These are phyloP conservation scores for Priceomyces castillae DNA, from an alignment of 805 yeast species.

Conservation along the genomic window DNA sequence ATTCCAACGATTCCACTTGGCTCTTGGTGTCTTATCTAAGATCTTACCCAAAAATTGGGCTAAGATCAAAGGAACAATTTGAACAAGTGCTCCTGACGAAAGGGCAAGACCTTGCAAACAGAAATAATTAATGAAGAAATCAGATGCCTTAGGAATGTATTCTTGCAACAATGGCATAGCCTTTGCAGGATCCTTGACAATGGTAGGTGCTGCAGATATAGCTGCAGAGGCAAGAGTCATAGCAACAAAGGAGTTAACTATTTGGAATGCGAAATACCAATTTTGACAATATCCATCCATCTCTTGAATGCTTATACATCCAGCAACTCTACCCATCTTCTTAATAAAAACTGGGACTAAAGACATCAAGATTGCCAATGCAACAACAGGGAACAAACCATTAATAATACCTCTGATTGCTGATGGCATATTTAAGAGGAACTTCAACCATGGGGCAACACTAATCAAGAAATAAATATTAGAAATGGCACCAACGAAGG, in stretches of 20 bases:
- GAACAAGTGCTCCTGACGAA: slow-evolving; percentile 74
- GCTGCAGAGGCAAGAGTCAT: slow-evolving; percentile 82
- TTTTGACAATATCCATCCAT: slow-evolving; percentile 81
- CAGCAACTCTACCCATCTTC: slow-evolving; percentile 68
- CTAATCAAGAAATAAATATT: slow-evolving; percentile 62
- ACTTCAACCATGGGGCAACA: slow-evolving; percentile 48
- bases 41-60: slow-evolving; percentile 67
- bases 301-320: slow-evolving; percentile 66
- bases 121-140: slow-evolving; percentile 83
- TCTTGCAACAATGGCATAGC: slow-evolving; percentile 76
- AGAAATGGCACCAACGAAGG: slow-evolving; percentile 73
- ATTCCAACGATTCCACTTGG: slow-evolving; percentile 78
- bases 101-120: slow-evolving; percentile 76
- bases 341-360: slow-evolving; percentile 65
- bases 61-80: slow-evolving; percentile 68
- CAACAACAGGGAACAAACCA: slow-evolving; percentile 64
- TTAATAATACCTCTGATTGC: slow-evolving; percentile 61
- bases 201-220: slow-evolving; percentile 71
- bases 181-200: slow-evolving; percentile 58
- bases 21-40: slow-evolving; percentile 86
- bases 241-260: slow-evolving; percentile 83
- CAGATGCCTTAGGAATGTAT: slow-evolving; percentile 85
- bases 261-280: slow-evolving; percentile 89
- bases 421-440: slow-evolving; percentile 55
- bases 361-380: slow-evolving; percentile 64